Evolutionary conservation across 495 filamentous ascomycete genomes (phyloP).

Genomic region (Penicillium ochrochloron): DNA sequence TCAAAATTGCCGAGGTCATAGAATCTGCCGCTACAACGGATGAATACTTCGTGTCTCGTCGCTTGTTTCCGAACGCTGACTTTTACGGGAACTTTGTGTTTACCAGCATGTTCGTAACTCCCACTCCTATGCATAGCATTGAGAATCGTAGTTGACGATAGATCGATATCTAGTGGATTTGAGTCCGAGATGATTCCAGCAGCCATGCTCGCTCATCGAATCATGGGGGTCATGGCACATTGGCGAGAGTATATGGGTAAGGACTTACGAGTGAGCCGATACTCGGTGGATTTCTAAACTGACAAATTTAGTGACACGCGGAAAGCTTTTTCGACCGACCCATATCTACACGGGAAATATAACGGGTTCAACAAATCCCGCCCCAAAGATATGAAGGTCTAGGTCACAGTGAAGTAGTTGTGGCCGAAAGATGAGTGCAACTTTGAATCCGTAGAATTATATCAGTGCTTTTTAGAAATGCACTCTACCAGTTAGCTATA

Average conservation of each 20-base stretch:
- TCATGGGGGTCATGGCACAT: slow-evolving; percentile 48
- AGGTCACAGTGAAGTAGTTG: too few species aligned
- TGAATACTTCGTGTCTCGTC: slow-evolving; percentile 53
- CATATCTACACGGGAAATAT: slow-evolving; percentile 35
- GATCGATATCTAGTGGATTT: slow-evolving; percentile 29
- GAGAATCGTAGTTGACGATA: background rate
- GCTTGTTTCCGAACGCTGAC: slow-evolving; percentile 60
- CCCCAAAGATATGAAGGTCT: slow-evolving; percentile 22
- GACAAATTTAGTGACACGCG: slow-evolving; percentile 27
- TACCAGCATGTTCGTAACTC: slow-evolving; percentile 47
- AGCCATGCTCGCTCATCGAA: slow-evolving; percentile 41
- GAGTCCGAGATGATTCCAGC: slow-evolving; percentile 43
- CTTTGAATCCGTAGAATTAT: background rate
- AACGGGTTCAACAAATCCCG: background rate
- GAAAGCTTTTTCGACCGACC: slow-evolving; percentile 40
- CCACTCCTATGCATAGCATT: slow-evolving; percentile 9
- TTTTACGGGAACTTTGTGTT: slow-evolving; percentile 63
- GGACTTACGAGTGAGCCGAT: background rate
- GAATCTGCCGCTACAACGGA: slow-evolving; percentile 54
- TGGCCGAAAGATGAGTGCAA: background rate
- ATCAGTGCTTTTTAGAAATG: background rate
- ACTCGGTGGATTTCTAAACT: slow-evolving; percentile 24
- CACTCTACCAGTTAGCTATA: background rate
- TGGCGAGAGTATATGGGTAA: slow-evolving; percentile 49
- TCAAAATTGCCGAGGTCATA: slow-evolving; percentile 56